Base-by-base conservation (phyloP, 495 filamentous ascomycete genomes). In the Penicillium cosmopolitanum region DNA sequence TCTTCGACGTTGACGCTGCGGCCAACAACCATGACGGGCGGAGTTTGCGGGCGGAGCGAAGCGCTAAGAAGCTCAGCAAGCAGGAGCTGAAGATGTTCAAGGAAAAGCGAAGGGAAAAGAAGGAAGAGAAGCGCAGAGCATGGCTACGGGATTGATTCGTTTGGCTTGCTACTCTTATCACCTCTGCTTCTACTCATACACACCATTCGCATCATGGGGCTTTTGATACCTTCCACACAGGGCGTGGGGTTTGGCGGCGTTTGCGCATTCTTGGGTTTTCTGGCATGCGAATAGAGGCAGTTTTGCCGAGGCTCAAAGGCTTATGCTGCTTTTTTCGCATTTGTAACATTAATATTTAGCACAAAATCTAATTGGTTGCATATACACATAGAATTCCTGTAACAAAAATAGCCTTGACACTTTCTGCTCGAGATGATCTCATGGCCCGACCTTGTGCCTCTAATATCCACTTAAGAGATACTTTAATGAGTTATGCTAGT, bases 1-100 rank as follows among this genome's bases (percentile, higher is more conserved):
- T 87, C 75, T 98, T 96, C 68, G 96, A 98, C 67, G 95, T 98
- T n/a, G 95, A 98, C 76, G 91, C 93, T 11, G 94, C 93, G 19
- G 96, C 96, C 1, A 97, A 97, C 69, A 86, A 83, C 61, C 95
- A 98, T 64, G 89, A 96, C 66, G 95, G 95, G 7, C 85, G 90
- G 55, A 96, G 92, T 69, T 75, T 98, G 51, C 96, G 94, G 74
- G 95, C 91, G 8, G 95, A 98, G 76, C 80, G 72, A 33, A 86
- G 88, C 43, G 87, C 86, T n/a, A 93, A 92, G 82, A 96, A 93
- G 78, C 78, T 96, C 42, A 90, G 74, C 34, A 96, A 90, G 82
- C 80, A 88, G 60, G 92, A 97, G 72, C 71, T 98, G 64, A 92
- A 91, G 76, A 70, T 78, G 55, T 80, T 93, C 62, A 87, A 85